Evolutionary conservation across 441 rosid species (phyloP).

Genomic region (Mallotus repandus): DNA sequence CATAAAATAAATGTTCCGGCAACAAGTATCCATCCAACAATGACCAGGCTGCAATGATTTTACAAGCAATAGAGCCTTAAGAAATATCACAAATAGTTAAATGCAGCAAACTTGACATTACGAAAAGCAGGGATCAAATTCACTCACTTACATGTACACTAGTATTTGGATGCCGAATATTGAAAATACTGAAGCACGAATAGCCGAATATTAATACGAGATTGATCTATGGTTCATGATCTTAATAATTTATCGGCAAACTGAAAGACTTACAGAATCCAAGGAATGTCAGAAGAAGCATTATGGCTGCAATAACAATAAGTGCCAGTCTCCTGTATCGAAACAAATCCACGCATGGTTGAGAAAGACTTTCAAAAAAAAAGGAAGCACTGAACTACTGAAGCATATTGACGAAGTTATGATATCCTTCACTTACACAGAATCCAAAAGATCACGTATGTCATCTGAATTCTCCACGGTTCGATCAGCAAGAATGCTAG

Average conservation of each 20-base stretch:
- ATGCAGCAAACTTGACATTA: background rate
- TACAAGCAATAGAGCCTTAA: background rate
- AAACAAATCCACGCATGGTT: constrained; percentile 1
- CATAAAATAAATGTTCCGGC: constrained; percentile 80
- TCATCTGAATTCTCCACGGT: constrained; percentile 51
- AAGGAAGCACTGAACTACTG: constrained; percentile 3
- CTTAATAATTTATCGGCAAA: background rate
- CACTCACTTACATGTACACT: constrained; percentile 69
- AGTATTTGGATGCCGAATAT: constrained; percentile 74
- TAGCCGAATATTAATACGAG: constrained; percentile 9
- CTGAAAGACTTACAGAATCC: constrained; percentile 63
- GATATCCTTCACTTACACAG: constrained; percentile 48
- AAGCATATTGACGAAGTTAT: background rate
- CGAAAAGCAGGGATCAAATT: background rate
- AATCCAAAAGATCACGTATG: constrained; percentile 58
- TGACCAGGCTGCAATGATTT: constrained; percentile 62
- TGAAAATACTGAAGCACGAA: constrained; percentile 62
- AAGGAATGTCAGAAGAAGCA: constrained; percentile 74
- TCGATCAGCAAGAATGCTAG: constrained; percentile 46
- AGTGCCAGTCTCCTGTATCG: constrained; percentile 66
- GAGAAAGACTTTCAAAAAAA: background rate
- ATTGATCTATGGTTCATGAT: background rate
- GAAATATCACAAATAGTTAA: background rate
- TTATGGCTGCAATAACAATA: constrained; percentile 58
- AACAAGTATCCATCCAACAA: constrained; percentile 85